Conservation (phyloP, 2,329 filamentous ascomycete species). For the Coleophoma eucalyptorum region DNA sequence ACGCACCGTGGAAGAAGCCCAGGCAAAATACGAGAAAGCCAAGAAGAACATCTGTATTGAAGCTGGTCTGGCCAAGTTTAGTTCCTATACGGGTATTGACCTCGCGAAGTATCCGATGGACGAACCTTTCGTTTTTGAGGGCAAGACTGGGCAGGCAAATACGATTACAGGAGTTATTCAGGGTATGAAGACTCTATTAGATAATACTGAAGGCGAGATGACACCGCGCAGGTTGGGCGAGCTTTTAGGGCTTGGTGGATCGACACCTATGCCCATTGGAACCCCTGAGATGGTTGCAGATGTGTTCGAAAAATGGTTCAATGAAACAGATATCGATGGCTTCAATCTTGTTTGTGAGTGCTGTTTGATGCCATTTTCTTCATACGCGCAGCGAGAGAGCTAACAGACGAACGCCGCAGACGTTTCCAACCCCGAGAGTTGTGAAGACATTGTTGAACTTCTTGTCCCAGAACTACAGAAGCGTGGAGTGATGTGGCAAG, state of each 20-base stretch:
- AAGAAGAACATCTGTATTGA: slow-evolving; percentile 31
- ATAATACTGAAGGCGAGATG: background rate
- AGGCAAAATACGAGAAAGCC: slow-evolving; percentile 57
- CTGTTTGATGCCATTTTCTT: background rate
- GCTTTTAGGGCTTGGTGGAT: background rate
- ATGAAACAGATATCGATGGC: slow-evolving; percentile 21
- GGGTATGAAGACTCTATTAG: background rate
- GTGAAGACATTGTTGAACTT: slow-evolving; percentile 64
- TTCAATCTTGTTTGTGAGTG: slow-evolving; percentile 19
- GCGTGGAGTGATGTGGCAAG: slow-evolving; percentile 50
- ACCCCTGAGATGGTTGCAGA: slow-evolving; percentile 18
- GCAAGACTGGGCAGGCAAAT: background rate
- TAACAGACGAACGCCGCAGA: background rate
- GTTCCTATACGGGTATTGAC: background rate
- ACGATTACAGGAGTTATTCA: background rate
- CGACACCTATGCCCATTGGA: slow-evolving; percentile 17
- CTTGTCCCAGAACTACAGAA: slow-evolving; percentile 59
- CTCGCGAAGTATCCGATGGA: background rate
- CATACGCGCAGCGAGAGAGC: background rate
- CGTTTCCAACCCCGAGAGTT: slow-evolving; percentile 55
- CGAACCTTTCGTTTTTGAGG: background rate
- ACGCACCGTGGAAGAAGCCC: slow-evolving; percentile 59
- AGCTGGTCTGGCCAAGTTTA: background rate
- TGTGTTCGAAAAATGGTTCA: slow-evolving; percentile 20
- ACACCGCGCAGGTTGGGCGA: background rate